phyloP scores from a whole-genome alignment of 345 rosid genomes.

The Camelina hispida region DNA sequence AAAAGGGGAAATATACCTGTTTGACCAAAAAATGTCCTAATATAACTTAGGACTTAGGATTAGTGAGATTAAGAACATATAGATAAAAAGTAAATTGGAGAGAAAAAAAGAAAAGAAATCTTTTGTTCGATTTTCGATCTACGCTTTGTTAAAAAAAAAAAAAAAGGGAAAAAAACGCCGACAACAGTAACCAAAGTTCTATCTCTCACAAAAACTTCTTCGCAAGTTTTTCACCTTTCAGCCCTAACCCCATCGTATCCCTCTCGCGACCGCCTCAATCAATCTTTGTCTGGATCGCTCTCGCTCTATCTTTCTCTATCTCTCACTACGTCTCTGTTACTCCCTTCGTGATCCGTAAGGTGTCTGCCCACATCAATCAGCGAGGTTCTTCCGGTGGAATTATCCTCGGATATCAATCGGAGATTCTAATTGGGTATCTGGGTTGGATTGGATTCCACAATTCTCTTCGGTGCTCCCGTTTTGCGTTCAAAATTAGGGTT shows the following conservation, averaged over 20 bases:
- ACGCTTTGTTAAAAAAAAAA: neutral
- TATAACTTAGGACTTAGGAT: neutral
- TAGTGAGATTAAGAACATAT: neutral
- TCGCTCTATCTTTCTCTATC: slow-evolving; percentile 1
- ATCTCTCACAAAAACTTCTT: slow-evolving; percentile 9
- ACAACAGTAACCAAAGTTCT: slow-evolving; percentile 34
- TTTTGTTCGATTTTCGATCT: slow-evolving; percentile 28
- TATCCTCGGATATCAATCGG: slow-evolving; percentile 6
- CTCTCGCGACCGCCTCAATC: slow-evolving; percentile 38
- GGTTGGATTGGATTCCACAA: slow-evolving; percentile 19
- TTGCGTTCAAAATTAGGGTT: slow-evolving; percentile 45
- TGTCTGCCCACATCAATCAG: slow-evolving; percentile 8
- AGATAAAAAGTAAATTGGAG: neutral
- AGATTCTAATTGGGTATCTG: neutral
- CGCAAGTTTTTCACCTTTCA: slow-evolving; percentile 20
- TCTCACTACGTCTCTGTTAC: neutral
- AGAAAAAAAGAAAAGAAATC: neutral
- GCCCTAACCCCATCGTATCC: slow-evolving; percentile 39
- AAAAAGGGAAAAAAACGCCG: slow-evolving; percentile 31
- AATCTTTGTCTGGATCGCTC: slow-evolving; percentile 20
- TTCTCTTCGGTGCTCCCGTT: slow-evolving; percentile 4
- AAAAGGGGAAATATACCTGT: neutral
- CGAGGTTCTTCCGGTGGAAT: slow-evolving; percentile 27
- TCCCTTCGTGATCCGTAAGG: slow-evolving; percentile 17
- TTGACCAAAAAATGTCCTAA: neutral